Conservation (phyloP, 139 green algal species). For the Yamagishiella unicocca region DNA sequence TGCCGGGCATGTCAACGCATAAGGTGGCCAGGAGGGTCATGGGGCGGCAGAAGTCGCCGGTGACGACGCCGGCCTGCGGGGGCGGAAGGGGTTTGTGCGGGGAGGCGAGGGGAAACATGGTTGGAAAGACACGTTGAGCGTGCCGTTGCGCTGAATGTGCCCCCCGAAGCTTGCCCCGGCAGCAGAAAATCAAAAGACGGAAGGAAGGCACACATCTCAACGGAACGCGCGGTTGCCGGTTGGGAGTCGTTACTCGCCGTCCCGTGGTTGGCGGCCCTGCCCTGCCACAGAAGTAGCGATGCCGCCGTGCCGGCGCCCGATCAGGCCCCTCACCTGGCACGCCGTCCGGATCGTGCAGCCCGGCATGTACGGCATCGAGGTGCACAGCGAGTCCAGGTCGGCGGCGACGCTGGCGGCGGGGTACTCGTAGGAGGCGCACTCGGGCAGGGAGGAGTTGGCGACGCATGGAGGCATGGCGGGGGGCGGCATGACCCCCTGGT, state of each 20-base stretch:
- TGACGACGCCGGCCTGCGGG: background rate
- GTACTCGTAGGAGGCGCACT: conserved; percentile 23
- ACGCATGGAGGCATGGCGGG: background rate
- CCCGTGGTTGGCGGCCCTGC: too few species aligned
- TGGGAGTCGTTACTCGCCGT: too few species aligned
- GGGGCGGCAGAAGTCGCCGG: conserved; percentile 1
- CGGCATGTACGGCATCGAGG: conserved; percentile 48
- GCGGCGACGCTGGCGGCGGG: background rate
- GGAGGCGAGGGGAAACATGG: too few species aligned
- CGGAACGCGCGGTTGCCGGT: too few species aligned
- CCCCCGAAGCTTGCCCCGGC: too few species aligned
- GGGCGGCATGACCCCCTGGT: background rate
- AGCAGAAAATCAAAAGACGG: too few species aligned
- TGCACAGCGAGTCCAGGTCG: conserved; percentile 27
- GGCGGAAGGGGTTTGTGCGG: background rate
- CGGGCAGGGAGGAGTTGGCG: background rate
- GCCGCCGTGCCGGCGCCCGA: too few species aligned
- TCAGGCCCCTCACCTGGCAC: conserved; percentile 19
- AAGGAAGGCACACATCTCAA: too few species aligned
- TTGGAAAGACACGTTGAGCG: too few species aligned
- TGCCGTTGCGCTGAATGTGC: too few species aligned
- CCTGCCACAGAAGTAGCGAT: too few species aligned
- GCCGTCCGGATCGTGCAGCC: conserved; percentile 37
- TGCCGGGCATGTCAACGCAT: conserved; percentile 50
- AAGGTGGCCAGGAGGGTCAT: conserved; percentile 45